Percentiles rank a stretch among this genome's conserved stretches.
These are phyloP conservation scores for Hypoxylon sp. DNA, from an alignment of 2,329 filamentous ascomycete species.

Conservation along the genomic window DNA sequence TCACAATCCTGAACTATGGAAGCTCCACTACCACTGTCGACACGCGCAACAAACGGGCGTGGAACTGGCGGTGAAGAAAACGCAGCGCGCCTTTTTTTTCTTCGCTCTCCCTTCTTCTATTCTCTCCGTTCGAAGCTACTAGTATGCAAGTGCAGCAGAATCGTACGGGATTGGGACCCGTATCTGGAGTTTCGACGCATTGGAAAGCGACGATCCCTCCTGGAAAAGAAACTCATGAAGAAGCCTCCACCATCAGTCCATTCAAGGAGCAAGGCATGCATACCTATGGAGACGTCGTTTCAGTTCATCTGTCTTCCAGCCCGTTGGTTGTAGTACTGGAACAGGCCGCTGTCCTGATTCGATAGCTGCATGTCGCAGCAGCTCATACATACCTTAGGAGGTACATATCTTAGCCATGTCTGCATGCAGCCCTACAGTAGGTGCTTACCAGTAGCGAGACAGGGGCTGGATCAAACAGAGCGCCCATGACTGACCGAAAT, in stretches of 20 bases:
- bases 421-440: constrained; percentile 40
- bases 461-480: constrained; percentile 25
- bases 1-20: constrained; percentile 38
- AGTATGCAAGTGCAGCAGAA: constrained; percentile 30
- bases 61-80: constrained; percentile 40
- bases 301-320: constrained; percentile 7
- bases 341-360: constrained; percentile 22
- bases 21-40: constrained; percentile 39
- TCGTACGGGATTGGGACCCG: constrained; percentile 21
- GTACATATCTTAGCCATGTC: constrained; percentile 14
- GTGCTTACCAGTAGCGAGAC: constrained; percentile 13
- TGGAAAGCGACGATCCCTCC: constrained; percentile 13
- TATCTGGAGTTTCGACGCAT: constrained; percentile 20
- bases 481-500: constrained; percentile 37
- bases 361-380: constrained; percentile 34
- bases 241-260: not conserved
- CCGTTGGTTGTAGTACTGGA: constrained; percentile 16
- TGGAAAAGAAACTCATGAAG: not conserved
- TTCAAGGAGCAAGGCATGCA: not conserved
- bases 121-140: constrained; percentile 6
- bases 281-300: constrained; percentile 9
- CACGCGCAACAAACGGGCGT: constrained; percentile 38
- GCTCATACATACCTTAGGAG: constrained; percentile 21
- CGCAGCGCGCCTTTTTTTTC: constrained; percentile 20
- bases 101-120: constrained; percentile 14